Conservation (phyloP, 495 filamentous ascomycete species). For the Aspergillus coremiiformis region DNA sequence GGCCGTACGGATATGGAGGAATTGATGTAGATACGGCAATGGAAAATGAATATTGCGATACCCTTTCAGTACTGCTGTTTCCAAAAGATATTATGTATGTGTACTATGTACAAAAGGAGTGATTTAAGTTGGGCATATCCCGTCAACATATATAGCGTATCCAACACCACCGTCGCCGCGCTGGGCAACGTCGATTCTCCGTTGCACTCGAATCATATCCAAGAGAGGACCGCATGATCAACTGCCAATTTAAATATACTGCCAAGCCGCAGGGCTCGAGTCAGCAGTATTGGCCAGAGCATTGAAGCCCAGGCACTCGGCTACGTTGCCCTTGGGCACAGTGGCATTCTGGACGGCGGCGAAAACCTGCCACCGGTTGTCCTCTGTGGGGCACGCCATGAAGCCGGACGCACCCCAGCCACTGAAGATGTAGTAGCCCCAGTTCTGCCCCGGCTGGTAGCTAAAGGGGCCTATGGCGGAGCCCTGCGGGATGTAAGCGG, state of each 20-base stretch:
- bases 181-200: no score
- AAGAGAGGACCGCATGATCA: not conserved
- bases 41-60: conserved; percentile 3
- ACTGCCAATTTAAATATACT: conserved; percentile 27
- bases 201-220: not conserved
- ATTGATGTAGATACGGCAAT: conserved; percentile 34
- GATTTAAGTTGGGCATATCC: not conserved
- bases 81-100: not conserved
- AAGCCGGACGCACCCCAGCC: conserved; percentile 31
- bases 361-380: conserved; percentile 40
- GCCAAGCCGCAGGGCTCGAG: conserved; percentile 29
- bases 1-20: conserved; percentile 76
- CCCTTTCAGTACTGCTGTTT: not conserved
- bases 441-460: conserved; percentile 20
- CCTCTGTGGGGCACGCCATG: conserved; percentile 38
- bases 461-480: conserved; percentile 40
- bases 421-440: conserved; percentile 24
- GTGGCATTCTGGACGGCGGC: conserved; percentile 31
- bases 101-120: not conserved
- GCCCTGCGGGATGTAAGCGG: conserved; percentile 47
- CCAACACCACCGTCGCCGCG: not conserved
- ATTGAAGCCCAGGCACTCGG: conserved; percentile 36
- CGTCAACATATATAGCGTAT: not conserved
- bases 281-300: conserved; percentile 24
- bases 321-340: conserved; percentile 31